Conservation (phyloP, 345 rosid species). For the Ceriops decandra region DNA sequence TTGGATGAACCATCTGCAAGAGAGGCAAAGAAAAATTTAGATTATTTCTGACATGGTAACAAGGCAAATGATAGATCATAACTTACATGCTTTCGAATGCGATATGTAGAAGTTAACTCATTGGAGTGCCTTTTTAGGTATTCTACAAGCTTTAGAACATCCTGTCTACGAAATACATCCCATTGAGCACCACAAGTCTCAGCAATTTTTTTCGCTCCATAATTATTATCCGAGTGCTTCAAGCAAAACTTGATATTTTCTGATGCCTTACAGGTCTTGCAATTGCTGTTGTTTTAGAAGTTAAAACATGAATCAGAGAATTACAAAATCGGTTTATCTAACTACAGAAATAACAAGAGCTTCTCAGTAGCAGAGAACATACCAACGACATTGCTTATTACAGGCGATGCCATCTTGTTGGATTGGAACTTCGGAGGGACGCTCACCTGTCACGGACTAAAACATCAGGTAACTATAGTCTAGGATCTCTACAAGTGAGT, state of each 20-base stretch:
- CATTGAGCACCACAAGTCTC: constrained; percentile 73
- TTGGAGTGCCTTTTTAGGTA: constrained; percentile 62
- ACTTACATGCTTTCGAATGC: constrained; percentile 54
- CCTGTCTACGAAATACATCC: constrained; percentile 91
- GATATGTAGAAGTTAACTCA: constrained; percentile 43
- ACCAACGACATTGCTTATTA: constrained; percentile 56
- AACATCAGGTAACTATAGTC: constrained; percentile 17
- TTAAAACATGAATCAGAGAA: constrained; percentile 25
- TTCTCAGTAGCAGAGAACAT: constrained; percentile 28
- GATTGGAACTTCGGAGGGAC: constrained; percentile 45
- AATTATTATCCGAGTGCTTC: constrained; percentile 30
- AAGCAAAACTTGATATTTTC: constrained; percentile 23
- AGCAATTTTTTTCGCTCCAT: constrained; percentile 29
- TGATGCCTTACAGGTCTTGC: constrained; percentile 40
- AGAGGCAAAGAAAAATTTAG: constrained; percentile 7
- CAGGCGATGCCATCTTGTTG: constrained; percentile 40
- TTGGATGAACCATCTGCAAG: constrained; percentile 77
- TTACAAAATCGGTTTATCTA: background rate
- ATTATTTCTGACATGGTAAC: constrained; percentile 12
- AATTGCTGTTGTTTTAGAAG: constrained; percentile 46
- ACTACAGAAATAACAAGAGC: background rate
- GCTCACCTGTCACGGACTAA: constrained; percentile 41
- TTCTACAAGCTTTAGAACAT: constrained; percentile 73
- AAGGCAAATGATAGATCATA: background rate
- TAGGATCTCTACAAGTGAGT: background rate